phyloP scores from a whole-genome alignment of 1,284 basidiomycete genomes.

The Leccinum pachyderme region DNA sequence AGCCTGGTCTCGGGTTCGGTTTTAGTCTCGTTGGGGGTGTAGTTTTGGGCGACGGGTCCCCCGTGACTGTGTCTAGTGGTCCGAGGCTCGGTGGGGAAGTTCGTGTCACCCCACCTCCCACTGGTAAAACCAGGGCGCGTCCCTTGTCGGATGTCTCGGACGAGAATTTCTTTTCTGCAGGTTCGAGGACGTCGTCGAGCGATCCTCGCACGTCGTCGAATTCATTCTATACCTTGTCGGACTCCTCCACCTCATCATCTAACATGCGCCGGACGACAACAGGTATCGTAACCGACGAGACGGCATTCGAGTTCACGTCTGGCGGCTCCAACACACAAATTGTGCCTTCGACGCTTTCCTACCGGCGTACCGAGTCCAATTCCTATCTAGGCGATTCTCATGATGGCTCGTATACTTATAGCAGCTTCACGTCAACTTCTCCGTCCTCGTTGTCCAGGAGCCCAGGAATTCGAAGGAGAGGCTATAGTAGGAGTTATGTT shows the following conservation, averaged over 20 bases:
- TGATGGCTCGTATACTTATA: conserved; percentile 37
- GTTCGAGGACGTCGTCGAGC: conserved; percentile 35
- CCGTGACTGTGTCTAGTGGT: conserved; percentile 52
- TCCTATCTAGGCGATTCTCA: conserved; percentile 61
- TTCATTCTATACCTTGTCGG: conserved; percentile 33
- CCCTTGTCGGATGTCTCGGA: conserved; percentile 47
- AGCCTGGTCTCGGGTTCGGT: conserved; percentile 47
- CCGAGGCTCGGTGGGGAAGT: conserved; percentile 49
- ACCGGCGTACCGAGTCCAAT: conserved; percentile 51
- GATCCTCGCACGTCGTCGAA: conserved; percentile 35
- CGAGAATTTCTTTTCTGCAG: conserved; percentile 59
- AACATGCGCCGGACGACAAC: conserved; percentile 32
- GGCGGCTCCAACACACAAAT: conserved; percentile 44
- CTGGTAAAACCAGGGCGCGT: conserved; percentile 41
- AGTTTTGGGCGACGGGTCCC: conserved; percentile 43
- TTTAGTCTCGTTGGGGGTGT: conserved; percentile 39
- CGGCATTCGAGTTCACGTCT: conserved; percentile 38
- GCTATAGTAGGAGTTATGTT: conserved; percentile 36
- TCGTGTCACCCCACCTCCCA: conserved; percentile 62
- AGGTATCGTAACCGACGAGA: conserved; percentile 36
- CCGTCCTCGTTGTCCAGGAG: conserved; percentile 51
- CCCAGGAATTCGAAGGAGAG: conserved; percentile 55
- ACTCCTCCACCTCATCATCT: conserved; percentile 30
- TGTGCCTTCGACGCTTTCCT: conserved; percentile 53
- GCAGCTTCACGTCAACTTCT: conserved; percentile 31